These are phyloP conservation scores for Coprinopsis cinerea DNA, from an alignment of 768 basidiomycete genomes.

Conservation along the genomic window DNA sequence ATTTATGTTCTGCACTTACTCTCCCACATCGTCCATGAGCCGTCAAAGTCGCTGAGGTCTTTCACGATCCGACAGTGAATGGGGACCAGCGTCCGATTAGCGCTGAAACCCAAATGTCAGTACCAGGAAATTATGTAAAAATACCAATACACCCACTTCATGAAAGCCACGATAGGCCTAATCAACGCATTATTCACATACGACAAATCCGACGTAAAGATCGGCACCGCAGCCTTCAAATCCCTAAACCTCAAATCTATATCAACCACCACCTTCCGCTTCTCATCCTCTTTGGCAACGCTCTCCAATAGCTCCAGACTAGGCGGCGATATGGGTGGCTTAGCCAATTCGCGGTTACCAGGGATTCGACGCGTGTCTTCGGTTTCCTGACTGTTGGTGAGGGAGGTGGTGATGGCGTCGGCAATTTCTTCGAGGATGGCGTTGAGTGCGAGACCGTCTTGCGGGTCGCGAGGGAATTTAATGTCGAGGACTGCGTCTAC, in stretches of 20 bases:
- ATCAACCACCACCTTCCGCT: constrained; percentile 67
- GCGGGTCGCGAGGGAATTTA: constrained; percentile 83
- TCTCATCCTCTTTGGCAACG: constrained; percentile 25
- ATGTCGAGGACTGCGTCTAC: constrained; percentile 96
- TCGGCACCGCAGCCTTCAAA: constrained; percentile 89
- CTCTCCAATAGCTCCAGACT: constrained; percentile 36
- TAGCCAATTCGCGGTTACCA: constrained; percentile 80
- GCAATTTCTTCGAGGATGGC: constrained; percentile 87
- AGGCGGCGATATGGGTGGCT: constrained; percentile 79
- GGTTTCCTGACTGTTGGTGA: constrained; percentile 31
- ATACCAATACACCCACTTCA: constrained; percentile 63
- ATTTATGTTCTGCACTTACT: constrained; percentile 47
- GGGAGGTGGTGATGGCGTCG: constrained; percentile 73
- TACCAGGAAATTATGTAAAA: neutral
- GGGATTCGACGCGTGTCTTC: constrained; percentile 56
- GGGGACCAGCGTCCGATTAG: constrained; percentile 89
- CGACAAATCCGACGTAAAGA: constrained; percentile 83
- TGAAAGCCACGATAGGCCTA: constrained; percentile 95
- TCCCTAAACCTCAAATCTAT: constrained; percentile 94
- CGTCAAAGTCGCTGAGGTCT: constrained; percentile 84
- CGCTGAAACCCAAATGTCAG: constrained; percentile 39
- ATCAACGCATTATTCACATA: constrained; percentile 92
- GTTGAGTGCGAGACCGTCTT: constrained; percentile 65
- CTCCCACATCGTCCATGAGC: constrained; percentile 98
- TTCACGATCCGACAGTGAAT: constrained; percentile 88